phyloP scores from a whole-genome alignment of 2,329 filamentous ascomycete genomes.

The Phialophora expanda region DNA sequence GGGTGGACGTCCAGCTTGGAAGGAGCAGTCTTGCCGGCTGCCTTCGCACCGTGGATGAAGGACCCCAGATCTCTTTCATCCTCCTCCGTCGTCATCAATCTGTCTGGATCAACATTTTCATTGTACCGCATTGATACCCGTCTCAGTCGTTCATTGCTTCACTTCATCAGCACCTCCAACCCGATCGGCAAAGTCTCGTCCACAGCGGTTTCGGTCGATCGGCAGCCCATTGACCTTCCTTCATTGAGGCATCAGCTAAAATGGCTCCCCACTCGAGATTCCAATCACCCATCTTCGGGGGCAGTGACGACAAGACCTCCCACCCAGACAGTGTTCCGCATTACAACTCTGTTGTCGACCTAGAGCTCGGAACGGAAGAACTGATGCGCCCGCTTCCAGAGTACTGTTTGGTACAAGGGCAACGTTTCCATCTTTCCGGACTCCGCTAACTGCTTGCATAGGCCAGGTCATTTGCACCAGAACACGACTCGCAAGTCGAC shows the following conservation, averaged over 20 bases:
- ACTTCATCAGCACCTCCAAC: background rate
- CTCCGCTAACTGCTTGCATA: background rate
- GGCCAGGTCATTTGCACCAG: background rate
- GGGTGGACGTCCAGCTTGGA: background rate
- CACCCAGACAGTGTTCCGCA: background rate
- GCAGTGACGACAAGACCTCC: background rate
- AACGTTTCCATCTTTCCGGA: background rate
- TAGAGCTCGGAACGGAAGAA: background rate
- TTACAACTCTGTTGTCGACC: background rate
- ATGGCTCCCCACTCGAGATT: background rate
- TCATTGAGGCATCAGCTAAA: background rate
- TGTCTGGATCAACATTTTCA: background rate
- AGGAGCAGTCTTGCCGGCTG: background rate
- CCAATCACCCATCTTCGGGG: background rate
- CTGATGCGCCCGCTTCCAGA: background rate
- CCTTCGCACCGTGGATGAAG: background rate
- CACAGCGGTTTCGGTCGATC: background rate
- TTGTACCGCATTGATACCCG: background rate
- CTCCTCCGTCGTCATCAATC: background rate
- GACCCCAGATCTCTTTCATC: background rate
- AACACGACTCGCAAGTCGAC: background rate
- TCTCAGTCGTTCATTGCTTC: background rate
- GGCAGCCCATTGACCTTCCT: background rate
- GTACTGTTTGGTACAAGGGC: slow-evolving; percentile 6
- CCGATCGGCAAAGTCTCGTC: background rate